These are phyloP conservation scores for Annona squamosa DNA, from an alignment of 164 flowering plant species.

Conservation along the genomic window DNA sequence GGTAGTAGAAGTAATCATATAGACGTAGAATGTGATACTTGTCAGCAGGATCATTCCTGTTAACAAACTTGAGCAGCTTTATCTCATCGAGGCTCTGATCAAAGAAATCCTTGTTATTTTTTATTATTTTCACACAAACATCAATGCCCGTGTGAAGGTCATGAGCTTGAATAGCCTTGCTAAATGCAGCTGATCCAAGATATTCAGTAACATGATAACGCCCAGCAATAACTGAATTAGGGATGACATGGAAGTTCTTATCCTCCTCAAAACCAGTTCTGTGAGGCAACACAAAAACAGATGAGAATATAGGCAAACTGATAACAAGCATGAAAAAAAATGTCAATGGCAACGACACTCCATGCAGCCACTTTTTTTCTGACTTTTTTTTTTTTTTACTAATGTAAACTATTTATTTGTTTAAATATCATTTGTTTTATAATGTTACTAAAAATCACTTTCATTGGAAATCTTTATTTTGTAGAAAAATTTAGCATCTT, in stretches of 20 bases:
- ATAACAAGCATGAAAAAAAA: neutral
- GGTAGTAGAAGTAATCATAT: slow-evolving; percentile 94
- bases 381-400: too few species aligned
- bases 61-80: slow-evolving; percentile 95
- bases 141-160: slow-evolving; percentile 98
- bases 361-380: too few species aligned
- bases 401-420: too few species aligned
- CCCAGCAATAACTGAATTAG: slow-evolving; percentile 96
- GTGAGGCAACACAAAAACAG: slow-evolving; percentile 16
- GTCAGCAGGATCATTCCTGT: slow-evolving; percentile 97
- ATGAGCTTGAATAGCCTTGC: slow-evolving; percentile 99
- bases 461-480: too few species aligned
- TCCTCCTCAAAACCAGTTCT: slow-evolving; percentile 99
- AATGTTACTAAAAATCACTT: too few species aligned
- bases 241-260: slow-evolving; percentile 90
- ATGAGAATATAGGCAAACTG: neutral
- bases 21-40: slow-evolving; percentile 85
- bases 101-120: slow-evolving; percentile 97
- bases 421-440: too few species aligned
- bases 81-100: slow-evolving; percentile 99
- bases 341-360: too few species aligned
- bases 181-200: slow-evolving; percentile 99
- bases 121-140: slow-evolving; percentile 95
- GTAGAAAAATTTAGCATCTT: too few species aligned
- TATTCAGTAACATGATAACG: slow-evolving; percentile 98